Percentiles rank a stretch among this genome's conserved stretches.
phyloP scores from a whole-genome alignment of 1,139 yeast genomes.

The Suhomyces bokatorum region DNA sequence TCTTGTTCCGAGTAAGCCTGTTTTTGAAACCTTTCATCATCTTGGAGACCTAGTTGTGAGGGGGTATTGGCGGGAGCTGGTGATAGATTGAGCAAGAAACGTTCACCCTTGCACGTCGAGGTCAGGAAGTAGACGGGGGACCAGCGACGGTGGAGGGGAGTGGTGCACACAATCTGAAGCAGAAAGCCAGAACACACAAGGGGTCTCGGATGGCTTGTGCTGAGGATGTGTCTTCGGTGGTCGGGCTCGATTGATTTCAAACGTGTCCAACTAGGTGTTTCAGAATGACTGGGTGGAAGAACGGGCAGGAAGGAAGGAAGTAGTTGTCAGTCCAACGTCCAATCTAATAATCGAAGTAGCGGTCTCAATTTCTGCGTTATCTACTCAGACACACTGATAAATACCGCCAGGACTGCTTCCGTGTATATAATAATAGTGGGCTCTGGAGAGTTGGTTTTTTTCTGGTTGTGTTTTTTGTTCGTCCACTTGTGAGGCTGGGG shows the following conservation, averaged over 20 bases:
- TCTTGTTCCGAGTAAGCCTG: slow-evolving; percentile 47
- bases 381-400: slow-evolving; percentile 1
- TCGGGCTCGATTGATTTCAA: background rate
- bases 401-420: slow-evolving; percentile 3
- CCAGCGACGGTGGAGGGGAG: background rate
- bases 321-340: background rate
- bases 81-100: background rate
- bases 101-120: background rate
- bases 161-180: too few species aligned
- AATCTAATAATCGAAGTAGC: background rate
- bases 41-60: slow-evolving; percentile 15
- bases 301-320: background rate
- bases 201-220: background rate
- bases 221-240: background rate
- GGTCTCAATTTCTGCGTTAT: slow-evolving; percentile 1
- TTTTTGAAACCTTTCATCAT: slow-evolving; percentile 56
- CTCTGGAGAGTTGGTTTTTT: slow-evolving; percentile 8
- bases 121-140: background rate
- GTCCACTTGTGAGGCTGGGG: slow-evolving; percentile 11
- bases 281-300: background rate
- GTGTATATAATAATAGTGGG: slow-evolving; percentile 3
- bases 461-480: slow-evolving; percentile 11
- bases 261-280: background rate
- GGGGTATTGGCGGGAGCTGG: background rate
- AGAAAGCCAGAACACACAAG: background rate